These are phyloP conservation scores for Vachellia collinsii DNA, from an alignment of 306 rosid genomes.

Conservation along the genomic window DNA sequence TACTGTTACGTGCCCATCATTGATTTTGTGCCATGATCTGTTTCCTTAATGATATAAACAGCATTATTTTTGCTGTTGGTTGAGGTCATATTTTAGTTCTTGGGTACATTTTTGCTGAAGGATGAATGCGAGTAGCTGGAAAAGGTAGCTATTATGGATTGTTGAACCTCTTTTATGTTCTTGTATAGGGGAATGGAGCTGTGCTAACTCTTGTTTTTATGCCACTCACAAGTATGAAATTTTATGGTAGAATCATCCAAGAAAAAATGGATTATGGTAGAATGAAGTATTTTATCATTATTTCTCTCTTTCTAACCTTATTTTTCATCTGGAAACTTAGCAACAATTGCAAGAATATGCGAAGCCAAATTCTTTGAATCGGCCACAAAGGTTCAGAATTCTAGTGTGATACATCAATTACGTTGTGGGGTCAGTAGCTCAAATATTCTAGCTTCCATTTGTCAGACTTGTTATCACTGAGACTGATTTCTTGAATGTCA, in stretches of 20 bases:
- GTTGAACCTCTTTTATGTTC: too few species aligned
- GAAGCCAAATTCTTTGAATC: conserved; percentile 91
- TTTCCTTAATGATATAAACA: too few species aligned
- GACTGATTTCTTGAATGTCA: conserved; percentile 28
- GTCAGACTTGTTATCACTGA: conserved; percentile 31
- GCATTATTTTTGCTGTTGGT: too few species aligned
- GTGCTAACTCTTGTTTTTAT: too few species aligned
- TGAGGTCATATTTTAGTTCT: too few species aligned
- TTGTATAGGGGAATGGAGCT: too few species aligned
- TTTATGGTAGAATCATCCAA: background rate
- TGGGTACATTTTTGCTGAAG: too few species aligned
- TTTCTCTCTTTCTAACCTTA: conserved; percentile 32
- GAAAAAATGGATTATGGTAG: background rate
- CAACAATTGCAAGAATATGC: conserved; percentile 97
- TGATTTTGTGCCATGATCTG: too few species aligned
- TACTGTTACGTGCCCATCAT: too few species aligned
- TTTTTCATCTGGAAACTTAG: conserved; percentile 46
- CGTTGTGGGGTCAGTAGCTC: conserved; percentile 90
- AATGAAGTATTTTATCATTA: conserved; percentile 24
- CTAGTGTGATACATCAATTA: conserved; percentile 85
- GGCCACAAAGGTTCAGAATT: conserved; percentile 80
- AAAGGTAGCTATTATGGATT: too few species aligned
- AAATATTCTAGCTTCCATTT: conserved; percentile 34
- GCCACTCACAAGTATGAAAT: too few species aligned
- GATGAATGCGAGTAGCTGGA: too few species aligned